Percentiles rank a stretch among this genome's conserved stretches.
phyloP scores from a whole-genome alignment of 371 early-diverging fungal species.

The Mucor velutinosus region DNA sequence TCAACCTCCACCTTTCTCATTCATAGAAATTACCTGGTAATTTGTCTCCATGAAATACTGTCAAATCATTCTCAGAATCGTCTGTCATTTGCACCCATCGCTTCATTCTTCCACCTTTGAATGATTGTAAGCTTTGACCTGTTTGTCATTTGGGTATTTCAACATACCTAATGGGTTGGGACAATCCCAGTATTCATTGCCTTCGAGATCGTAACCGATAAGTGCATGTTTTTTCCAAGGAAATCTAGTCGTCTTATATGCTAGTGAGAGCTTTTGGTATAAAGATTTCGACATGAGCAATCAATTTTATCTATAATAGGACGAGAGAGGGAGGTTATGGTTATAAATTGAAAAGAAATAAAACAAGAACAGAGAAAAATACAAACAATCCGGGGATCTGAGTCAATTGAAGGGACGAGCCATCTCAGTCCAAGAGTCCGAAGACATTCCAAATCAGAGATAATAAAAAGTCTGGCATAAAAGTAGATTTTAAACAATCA shows the following conservation, averaged over 20 bases:
- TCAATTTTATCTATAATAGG: not conserved
- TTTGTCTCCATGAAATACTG: slow-evolving; percentile 51
- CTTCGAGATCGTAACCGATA: slow-evolving; percentile 63
- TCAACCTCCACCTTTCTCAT: not conserved
- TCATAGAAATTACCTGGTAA: slow-evolving; percentile 52
- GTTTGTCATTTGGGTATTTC: not conserved
- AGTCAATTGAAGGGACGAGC: not conserved
- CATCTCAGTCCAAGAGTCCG: not conserved
- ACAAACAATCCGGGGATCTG: not conserved
- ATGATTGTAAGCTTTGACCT: not conserved
- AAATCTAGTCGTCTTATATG: slow-evolving; percentile 43
- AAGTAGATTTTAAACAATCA: no score
- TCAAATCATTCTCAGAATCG: slow-evolving; percentile 23
- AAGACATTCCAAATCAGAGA: no score
- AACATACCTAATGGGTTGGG: slow-evolving; percentile 58
- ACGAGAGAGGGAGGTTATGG: not conserved
- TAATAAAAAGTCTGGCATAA: no score
- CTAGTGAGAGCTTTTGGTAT: slow-evolving; percentile 25
- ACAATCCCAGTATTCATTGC: slow-evolving; percentile 76
- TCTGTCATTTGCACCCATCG: slow-evolving; percentile 53
- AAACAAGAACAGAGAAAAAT: not conserved
- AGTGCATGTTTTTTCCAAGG: slow-evolving; percentile 63
- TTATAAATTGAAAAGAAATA: not conserved
- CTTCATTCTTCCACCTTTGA: slow-evolving; percentile 45
- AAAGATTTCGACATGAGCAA: slow-evolving; percentile 25